Percentiles rank a stretch among this genome's conserved stretches.
These are phyloP conservation scores for Populus trichocarpa DNA, from an alignment of 441 rosid genomes.

Conservation along the genomic window DNA sequence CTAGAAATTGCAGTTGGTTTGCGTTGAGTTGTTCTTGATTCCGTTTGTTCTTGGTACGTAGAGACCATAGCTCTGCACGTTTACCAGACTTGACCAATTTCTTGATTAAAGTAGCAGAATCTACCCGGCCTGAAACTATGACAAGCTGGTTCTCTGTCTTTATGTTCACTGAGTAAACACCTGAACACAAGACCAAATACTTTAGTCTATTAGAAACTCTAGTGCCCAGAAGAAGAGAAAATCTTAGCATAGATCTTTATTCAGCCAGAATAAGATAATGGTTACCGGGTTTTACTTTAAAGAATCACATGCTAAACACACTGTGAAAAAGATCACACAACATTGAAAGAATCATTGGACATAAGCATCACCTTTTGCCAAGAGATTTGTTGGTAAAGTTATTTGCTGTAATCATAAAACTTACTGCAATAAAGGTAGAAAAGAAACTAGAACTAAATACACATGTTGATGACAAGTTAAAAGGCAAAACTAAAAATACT, in stretches of 20 bases:
- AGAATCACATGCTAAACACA: no score
- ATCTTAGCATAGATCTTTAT: not conserved
- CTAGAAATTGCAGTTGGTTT: conserved; percentile 22
- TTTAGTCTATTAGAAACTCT: not conserved
- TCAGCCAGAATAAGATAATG: not conserved
- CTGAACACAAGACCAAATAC: conserved; percentile 31
- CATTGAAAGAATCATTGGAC: not conserved
- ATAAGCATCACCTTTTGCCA: not conserved
- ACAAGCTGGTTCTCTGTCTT: conserved; percentile 51
- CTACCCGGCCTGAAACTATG: conserved; percentile 54
- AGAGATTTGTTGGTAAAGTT: not conserved
- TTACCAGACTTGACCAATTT: conserved; percentile 57
- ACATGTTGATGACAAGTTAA: not conserved
- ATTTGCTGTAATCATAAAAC: not conserved
- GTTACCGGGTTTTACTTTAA: not conserved
- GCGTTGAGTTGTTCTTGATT: conserved; percentile 22
- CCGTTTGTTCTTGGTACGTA: conserved; percentile 17
- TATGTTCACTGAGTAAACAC: conserved; percentile 59
- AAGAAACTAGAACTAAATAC: not conserved
- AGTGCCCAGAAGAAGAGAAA: no score
- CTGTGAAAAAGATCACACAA: no score
- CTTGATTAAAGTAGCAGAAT: conserved; percentile 43
- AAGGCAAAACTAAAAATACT: not conserved
- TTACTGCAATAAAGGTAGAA: not conserved
- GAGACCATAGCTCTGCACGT: conserved; percentile 50